These are phyloP conservation scores for Phytophthora hibernalis DNA, from an alignment of 352 stramenopile genomes.

Conservation along the genomic window DNA sequence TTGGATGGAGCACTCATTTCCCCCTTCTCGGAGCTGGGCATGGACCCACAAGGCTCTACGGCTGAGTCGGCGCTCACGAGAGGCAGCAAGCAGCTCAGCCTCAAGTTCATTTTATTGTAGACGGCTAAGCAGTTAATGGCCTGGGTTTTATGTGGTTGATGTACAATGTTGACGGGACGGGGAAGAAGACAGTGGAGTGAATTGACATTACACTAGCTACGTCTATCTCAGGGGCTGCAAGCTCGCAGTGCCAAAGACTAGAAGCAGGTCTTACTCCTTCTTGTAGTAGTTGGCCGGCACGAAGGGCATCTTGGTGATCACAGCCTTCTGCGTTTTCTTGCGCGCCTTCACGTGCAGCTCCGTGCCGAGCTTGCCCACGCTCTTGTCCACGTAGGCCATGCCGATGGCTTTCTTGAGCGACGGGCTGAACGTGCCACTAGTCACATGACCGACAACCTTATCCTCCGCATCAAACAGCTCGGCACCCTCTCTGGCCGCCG, in stretches of 20 bases:
- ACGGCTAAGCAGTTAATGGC: background rate
- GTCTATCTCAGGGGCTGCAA: constrained; percentile 19
- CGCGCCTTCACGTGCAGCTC: constrained; percentile 95
- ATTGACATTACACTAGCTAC: constrained; percentile 7
- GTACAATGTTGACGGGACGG: background rate
- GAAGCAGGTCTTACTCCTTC: constrained; percentile 56
- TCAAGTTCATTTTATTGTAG: constrained; percentile 79
- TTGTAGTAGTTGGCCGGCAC: constrained; percentile 97
- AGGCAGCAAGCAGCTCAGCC: constrained; percentile 71
- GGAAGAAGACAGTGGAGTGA: background rate
- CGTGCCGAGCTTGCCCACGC: constrained; percentile 92
- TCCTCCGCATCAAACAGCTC: constrained; percentile 93
- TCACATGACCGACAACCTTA: constrained; percentile 92
- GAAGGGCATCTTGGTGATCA: constrained; percentile 99
- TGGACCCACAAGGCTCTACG: constrained; percentile 58
- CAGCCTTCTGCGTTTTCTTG: constrained; percentile 94
- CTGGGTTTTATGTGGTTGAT: background rate
- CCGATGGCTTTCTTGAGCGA: constrained; percentile 96
- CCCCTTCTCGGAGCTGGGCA: constrained; percentile 58
- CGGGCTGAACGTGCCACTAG: constrained; percentile 97
- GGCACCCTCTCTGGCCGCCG: constrained; percentile 92
- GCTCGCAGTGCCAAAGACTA: constrained; percentile 18
- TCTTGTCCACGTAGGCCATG: constrained; percentile 98
- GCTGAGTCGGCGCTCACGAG: constrained; percentile 37
- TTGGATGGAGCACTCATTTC: constrained; percentile 62